phyloP scores from a whole-genome alignment of 306 rosid genomes.

The Cercis canadensis region DNA sequence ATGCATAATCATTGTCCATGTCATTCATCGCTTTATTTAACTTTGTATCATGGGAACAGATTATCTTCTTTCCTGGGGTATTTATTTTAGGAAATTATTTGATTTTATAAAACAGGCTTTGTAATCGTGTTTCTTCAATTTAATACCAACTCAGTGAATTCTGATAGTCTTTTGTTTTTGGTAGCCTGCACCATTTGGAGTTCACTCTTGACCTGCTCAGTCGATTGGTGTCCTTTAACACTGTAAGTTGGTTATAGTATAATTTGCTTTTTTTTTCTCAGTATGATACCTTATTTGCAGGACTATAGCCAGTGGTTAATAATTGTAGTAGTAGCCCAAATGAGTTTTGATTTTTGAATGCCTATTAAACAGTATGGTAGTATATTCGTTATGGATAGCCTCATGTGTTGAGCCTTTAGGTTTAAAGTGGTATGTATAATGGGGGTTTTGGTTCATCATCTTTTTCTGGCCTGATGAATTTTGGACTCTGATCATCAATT shows the following conservation, averaged over 20 bases:
- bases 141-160: conserved; percentile 17
- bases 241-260: conserved; percentile 58
- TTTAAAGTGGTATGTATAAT: conserved; percentile 19
- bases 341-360: conserved; percentile 21
- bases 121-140: conserved; percentile 21
- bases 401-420: conserved; percentile 13
- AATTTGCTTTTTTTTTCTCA: conserved; percentile 37
- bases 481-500: conserved; percentile 7
- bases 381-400: conserved; percentile 25
- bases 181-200: conserved; percentile 74
- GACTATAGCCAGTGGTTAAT: conserved; percentile 12
- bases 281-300: conserved; percentile 18
- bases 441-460: neutral
- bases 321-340: conserved; percentile 12
- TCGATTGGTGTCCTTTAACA: conserved; percentile 78
- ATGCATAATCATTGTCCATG: conserved; percentile 49
- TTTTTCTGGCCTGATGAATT: conserved; percentile 28
- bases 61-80: no score
- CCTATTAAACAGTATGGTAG: neutral
- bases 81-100: no score
- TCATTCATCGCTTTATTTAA: conserved; percentile 27
- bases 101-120: neutral
- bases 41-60: no score
- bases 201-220: conserved; percentile 82
- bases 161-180: conserved; percentile 13